Conservation (phyloP, 2,329 filamentous ascomycete genomes). For the Colletotrichum agaves region DNA sequence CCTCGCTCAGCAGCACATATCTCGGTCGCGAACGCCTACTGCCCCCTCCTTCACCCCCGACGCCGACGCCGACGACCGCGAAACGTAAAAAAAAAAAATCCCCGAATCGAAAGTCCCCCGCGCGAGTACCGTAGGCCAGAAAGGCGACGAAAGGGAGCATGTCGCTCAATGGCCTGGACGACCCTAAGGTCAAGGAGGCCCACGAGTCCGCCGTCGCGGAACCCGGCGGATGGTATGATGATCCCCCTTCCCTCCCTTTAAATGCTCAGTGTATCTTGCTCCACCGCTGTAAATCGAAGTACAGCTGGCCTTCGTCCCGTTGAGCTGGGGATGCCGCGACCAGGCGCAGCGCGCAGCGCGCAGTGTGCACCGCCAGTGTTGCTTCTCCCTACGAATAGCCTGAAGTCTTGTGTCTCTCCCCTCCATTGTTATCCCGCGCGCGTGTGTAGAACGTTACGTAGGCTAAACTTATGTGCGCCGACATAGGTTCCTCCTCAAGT, state of each 20-base stretch:
- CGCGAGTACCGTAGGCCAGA: slow-evolving; percentile 13
- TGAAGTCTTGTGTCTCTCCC: slow-evolving; percentile 35
- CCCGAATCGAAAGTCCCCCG: neutral
- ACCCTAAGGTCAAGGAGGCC: slow-evolving; percentile 82
- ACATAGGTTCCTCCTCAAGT: slow-evolving; percentile 91
- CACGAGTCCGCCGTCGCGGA: slow-evolving; percentile 83
- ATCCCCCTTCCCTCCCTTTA: slow-evolving; percentile 22
- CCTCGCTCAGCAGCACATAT: slow-evolving; percentile 8
- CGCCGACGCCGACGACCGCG: slow-evolving; percentile 5
- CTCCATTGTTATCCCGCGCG: slow-evolving; percentile 19
- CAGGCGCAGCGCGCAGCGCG: neutral
- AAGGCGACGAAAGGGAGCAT: slow-evolving; percentile 58
- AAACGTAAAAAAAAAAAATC: neutral
- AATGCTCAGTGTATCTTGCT: slow-evolving; percentile 22
- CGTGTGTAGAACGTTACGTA: neutral
- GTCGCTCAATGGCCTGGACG: slow-evolving; percentile 96
- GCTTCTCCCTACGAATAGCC: neutral
- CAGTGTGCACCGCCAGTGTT: neutral
- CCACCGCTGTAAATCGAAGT: slow-evolving; percentile 16
- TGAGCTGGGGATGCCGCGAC: neutral
- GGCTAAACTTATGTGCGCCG: slow-evolving; percentile 27
- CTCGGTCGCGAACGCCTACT: slow-evolving; percentile 6
- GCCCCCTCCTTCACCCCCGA: slow-evolving; percentile 3
- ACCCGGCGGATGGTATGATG: slow-evolving; percentile 92
- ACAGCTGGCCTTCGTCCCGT: slow-evolving; percentile 4